A percentile compares a stretch with the other conserved stretches of the same genome.
phyloP scores from a whole-genome alignment of 2,329 filamentous ascomycete species.

The Diaporthe ilicicola region DNA sequence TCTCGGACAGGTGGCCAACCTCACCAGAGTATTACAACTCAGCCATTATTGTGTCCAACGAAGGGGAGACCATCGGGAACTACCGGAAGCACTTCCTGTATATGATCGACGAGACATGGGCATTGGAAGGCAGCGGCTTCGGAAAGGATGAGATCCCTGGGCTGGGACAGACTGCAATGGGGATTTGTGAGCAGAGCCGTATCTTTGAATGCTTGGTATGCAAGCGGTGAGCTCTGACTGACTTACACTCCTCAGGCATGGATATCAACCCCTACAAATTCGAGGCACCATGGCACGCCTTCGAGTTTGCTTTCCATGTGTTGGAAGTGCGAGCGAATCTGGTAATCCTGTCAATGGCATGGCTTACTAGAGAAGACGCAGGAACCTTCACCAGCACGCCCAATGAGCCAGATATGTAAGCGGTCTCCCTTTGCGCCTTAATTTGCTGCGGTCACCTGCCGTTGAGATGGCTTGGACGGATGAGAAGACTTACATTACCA shows the following conservation, averaged over 20 bases:
- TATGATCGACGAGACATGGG: constrained; percentile 69
- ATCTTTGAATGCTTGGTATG: neutral
- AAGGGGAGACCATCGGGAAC: constrained; percentile 67
- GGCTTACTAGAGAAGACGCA: constrained; percentile 69
- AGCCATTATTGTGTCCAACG: constrained; percentile 60
- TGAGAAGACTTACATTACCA: too few species aligned
- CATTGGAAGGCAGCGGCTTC: constrained; percentile 53
- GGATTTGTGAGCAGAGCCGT: constrained; percentile 59
- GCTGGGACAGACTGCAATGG: constrained; percentile 62
- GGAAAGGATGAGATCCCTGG: constrained; percentile 46
- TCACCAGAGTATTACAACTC: constrained; percentile 64
- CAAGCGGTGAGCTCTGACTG: constrained; percentile 18
- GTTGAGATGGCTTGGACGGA: too few species aligned
- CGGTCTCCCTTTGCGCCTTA: neutral
- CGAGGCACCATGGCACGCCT: constrained; percentile 57
- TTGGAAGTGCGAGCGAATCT: constrained; percentile 65
- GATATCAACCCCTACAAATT: constrained; percentile 68
- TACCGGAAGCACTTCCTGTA: constrained; percentile 70
- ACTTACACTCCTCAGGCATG: constrained; percentile 52
- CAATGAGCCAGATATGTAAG: constrained; percentile 67
- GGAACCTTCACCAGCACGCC: constrained; percentile 56
- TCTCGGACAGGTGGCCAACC: constrained; percentile 56
- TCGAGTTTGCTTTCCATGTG: constrained; percentile 65
- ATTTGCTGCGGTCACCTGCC: neutral
- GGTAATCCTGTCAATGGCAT: constrained; percentile 80